These are phyloP conservation scores for Lichtheimia ornata DNA, from an alignment of 371 early-diverging fungal species.

Conservation along the genomic window DNA sequence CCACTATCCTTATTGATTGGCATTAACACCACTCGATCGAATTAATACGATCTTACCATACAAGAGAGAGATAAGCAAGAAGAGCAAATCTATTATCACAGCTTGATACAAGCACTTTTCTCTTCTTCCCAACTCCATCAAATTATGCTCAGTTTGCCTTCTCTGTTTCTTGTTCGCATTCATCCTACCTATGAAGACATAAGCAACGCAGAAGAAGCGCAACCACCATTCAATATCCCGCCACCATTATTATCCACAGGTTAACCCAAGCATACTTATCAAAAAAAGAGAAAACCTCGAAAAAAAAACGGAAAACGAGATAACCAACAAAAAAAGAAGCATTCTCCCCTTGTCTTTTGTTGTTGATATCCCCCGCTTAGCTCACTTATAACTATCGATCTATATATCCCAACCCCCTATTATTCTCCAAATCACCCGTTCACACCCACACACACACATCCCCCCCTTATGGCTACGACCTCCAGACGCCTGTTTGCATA, in stretches of 20 bases:
- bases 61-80: not conserved
- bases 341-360: constrained; percentile 3
- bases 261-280: constrained; percentile 3
- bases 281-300: constrained; percentile 12
- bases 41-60: not conserved
- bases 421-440: not conserved
- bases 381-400: constrained; percentile 1
- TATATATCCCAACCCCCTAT: not conserved
- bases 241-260: constrained; percentile 9
- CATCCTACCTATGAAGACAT: constrained; percentile 14
- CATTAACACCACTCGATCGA: not conserved
- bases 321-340: constrained; percentile 11
- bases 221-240: constrained; percentile 5
- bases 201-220: constrained; percentile 6
- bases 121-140: not conserved
- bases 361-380: not conserved
- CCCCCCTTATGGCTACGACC: constrained; percentile 12
- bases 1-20: too few species aligned
- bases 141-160: constrained; percentile 15
- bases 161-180: constrained; percentile 5
- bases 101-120: constrained; percentile 1
- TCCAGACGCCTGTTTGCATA: constrained; percentile 17
- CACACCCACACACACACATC: constrained; percentile 1
- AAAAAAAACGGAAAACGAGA: constrained; percentile 16
- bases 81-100: not conserved